These are phyloP conservation scores for Chaetoscypha palmicola DNA, from an alignment of 2,329 filamentous ascomycete species.

Conservation along the genomic window DNA sequence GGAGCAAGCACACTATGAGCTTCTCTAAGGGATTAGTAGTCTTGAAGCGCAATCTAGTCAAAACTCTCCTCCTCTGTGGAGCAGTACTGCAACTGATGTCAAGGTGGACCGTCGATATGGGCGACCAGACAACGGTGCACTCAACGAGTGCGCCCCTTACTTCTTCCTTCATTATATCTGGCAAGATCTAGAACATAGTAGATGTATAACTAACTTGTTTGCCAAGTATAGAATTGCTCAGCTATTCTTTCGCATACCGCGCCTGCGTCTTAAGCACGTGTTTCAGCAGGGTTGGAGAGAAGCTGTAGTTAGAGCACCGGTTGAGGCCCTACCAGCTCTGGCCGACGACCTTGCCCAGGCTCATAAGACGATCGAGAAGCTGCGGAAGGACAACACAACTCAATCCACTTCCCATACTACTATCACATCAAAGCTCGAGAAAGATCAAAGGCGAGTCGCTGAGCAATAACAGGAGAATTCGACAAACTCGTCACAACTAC, in stretches of 20 bases:
- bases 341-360: conserved; percentile 8
- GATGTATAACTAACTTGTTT: conserved; percentile 13
- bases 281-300: conserved; percentile 5
- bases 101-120: conserved; percentile 8
- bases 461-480: conserved; percentile 11
- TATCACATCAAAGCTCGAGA: conserved; percentile 11
- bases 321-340: conserved; percentile 7
- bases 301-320: conserved; percentile 1
- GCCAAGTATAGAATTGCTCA: conserved; percentile 6
- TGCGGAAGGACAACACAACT: conserved; percentile 10
- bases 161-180: conserved; percentile 13
- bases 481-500: conserved; percentile 9
- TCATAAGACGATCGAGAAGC: conserved; percentile 8
- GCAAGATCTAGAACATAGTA: conserved; percentile 11
- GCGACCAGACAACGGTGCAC: conserved; percentile 6
- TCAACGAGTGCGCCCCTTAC: conserved; percentile 8
- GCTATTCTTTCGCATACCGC: conserved; percentile 10
- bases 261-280: conserved; percentile 8
- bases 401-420: conserved; percentile 9
- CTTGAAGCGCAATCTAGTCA: too few species aligned
- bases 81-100: conserved; percentile 7
- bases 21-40: conserved; percentile 10
- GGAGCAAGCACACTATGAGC: conserved; percentile 8
- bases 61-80: conserved; percentile 6
- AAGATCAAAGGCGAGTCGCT: conserved; percentile 10